Evolutionary conservation across 805 yeast species (phyloP).

Genomic region (Cyberlindnera amylophila): DNA sequence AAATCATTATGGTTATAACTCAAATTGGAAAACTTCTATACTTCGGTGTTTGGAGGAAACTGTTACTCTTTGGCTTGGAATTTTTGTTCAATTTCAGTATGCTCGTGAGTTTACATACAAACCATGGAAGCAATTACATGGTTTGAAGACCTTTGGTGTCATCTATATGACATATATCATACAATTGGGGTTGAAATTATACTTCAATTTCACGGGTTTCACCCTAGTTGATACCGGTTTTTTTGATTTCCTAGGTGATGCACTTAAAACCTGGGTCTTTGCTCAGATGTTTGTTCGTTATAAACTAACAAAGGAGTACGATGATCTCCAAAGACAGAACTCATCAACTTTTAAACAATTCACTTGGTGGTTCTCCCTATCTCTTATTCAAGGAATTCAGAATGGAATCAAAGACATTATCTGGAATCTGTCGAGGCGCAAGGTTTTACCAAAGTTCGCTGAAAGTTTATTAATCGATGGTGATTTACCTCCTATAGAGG

Average conservation of each 20-base stretch:
- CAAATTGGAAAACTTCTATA: background rate
- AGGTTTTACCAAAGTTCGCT: background rate
- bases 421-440: too few species aligned
- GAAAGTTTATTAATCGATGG: too few species aligned
- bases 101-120: background rate
- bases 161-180: background rate
- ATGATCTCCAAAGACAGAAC: conserved; percentile 1
- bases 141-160: background rate
- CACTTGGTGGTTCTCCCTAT: background rate
- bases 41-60: background rate
- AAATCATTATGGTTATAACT: too few species aligned
- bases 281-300: background rate
- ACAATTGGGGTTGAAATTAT: too few species aligned
- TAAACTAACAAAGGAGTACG: background rate
- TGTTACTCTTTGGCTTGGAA: background rate
- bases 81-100: background rate
- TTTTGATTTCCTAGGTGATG: too few species aligned
- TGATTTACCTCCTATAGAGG: too few species aligned
- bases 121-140: background rate
- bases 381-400: background rate
- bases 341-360: conserved; percentile 3
- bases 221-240: too few species aligned
- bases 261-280: too few species aligned
- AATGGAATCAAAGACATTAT: too few species aligned
- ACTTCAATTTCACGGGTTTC: too few species aligned